A percentile compares a stretch with the other conserved stretches of the same genome.
phyloP scores from a whole-genome alignment of 2,329 filamentous ascomycete species.

The Aureobasidium melanogenum region DNA sequence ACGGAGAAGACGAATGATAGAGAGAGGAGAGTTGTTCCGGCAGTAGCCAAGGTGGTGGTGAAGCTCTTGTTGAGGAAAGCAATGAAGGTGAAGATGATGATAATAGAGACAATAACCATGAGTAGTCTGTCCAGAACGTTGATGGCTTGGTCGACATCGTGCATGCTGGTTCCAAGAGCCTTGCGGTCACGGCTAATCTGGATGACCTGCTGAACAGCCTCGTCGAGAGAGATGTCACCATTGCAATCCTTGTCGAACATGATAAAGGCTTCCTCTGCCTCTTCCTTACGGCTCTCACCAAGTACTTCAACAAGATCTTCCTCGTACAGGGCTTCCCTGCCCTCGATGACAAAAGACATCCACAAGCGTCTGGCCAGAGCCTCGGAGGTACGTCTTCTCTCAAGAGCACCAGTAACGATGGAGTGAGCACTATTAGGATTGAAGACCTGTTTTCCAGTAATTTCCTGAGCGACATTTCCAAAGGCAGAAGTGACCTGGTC shows the following conservation, averaged over 20 bases:
- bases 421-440: conserved; percentile 87
- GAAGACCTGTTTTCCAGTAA: conserved; percentile 92
- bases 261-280: conserved; percentile 78
- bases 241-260: conserved; percentile 80
- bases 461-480: conserved; percentile 86
- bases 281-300: conserved; percentile 59
- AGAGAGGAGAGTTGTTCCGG: conserved; percentile 84
- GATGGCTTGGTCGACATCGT: conserved; percentile 93
- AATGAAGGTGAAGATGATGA: conserved; percentile 56
- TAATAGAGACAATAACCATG: conserved; percentile 68
- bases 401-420: conserved; percentile 78
- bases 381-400: conserved; percentile 74
- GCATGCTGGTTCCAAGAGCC: conserved; percentile 85
- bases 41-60: conserved; percentile 75
- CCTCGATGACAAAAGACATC: conserved; percentile 97
- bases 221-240: conserved; percentile 87
- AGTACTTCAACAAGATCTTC: conserved; percentile 87
- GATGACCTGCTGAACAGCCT: conserved; percentile 82
- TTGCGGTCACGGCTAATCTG: conserved; percentile 82
- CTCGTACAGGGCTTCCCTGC: conserved; percentile 64
- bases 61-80: conserved; percentile 85
- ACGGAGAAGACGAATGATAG: conserved; percentile 94
- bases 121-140: conserved; percentile 82
- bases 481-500: conserved; percentile 91
- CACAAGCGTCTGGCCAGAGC: conserved; percentile 90